Evolutionary conservation across 1,284 basidiomycete genomes (phyloP).

Genomic region (Fomitopsis betulina): DNA sequence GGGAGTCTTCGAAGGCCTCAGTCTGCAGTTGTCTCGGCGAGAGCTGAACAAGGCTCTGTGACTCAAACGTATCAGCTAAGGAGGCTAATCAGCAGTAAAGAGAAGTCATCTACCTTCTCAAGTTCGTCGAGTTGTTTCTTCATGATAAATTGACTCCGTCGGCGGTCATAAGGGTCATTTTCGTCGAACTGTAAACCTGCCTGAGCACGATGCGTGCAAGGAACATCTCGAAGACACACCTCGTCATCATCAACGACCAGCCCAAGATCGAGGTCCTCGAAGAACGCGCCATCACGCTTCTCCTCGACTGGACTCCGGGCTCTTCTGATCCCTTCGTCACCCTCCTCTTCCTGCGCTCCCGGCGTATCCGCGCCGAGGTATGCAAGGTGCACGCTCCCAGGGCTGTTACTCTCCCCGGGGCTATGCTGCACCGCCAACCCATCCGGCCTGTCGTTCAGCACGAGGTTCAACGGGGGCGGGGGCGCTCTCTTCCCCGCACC

Average conservation of each 20-base stretch:
- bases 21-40: conserved; percentile 57
- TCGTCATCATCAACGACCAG: conserved; percentile 40
- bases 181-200: conserved; percentile 48
- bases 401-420: conserved; percentile 15
- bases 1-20: conserved; percentile 40
- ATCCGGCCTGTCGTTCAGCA: conserved; percentile 11
- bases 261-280: conserved; percentile 67
- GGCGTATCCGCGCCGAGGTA: conserved; percentile 26
- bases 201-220: conserved; percentile 1
- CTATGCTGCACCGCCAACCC: conserved; percentile 14
- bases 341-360: conserved; percentile 4
- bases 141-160: conserved; percentile 68
- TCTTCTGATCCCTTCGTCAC: conserved; percentile 16
- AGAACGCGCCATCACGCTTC: conserved; percentile 64
- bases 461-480: conserved; percentile 49
- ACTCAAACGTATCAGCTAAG: no score
- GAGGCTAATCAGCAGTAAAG: background rate
- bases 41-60: conserved; percentile 61
- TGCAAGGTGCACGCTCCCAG: conserved; percentile 25
- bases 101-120: conserved; percentile 47
- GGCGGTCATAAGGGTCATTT: conserved; percentile 63
- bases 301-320: conserved; percentile 47
- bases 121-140: conserved; percentile 70
- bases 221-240: conserved; percentile 14
- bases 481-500: conserved; percentile 27